phyloP scores from a whole-genome alignment of 1,139 yeast species.

The Zhuliangozyma blackwelliae region DNA sequence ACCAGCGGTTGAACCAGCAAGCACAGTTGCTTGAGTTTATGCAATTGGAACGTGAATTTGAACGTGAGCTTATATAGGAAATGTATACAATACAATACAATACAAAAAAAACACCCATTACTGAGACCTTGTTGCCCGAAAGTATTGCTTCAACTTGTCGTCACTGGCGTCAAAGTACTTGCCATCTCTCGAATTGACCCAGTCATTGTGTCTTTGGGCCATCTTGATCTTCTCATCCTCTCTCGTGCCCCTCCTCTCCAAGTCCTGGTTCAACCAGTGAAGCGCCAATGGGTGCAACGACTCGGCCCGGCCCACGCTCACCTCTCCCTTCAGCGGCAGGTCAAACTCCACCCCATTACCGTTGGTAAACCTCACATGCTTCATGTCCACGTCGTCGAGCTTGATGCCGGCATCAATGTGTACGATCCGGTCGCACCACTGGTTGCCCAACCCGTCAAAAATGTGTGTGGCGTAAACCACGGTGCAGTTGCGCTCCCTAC shows the following conservation, averaged over 20 bases:
- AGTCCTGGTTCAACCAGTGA: constrained; percentile 57
- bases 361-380: constrained; percentile 15
- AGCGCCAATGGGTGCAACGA: constrained; percentile 70
- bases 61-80: no score
- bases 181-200: constrained; percentile 38
- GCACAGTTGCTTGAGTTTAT: constrained; percentile 13
- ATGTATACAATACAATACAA: no score
- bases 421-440: constrained; percentile 84
- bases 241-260: constrained; percentile 48
- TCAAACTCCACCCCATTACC: constrained; percentile 13
- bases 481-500: constrained; percentile 60
- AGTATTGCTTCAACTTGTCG: constrained; percentile 44
- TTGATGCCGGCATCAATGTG: constrained; percentile 70
- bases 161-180: constrained; percentile 45
- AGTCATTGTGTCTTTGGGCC: constrained; percentile 44
- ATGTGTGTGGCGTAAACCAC: constrained; percentile 94
- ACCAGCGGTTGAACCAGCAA: constrained; percentile 9
- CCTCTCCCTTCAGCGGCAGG: constrained; percentile 9
- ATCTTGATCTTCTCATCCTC: constrained; percentile 46
- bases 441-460: constrained; percentile 79
- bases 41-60: constrained; percentile 14
- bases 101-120: no score
- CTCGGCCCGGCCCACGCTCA: constrained; percentile 40
- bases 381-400: constrained; percentile 21
- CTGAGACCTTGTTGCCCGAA: constrained; percentile 45